Evolutionary conservation across 176 grass and related monocot genomes (phyloP).

Genomic region (Aegilops bicornis): DNA sequence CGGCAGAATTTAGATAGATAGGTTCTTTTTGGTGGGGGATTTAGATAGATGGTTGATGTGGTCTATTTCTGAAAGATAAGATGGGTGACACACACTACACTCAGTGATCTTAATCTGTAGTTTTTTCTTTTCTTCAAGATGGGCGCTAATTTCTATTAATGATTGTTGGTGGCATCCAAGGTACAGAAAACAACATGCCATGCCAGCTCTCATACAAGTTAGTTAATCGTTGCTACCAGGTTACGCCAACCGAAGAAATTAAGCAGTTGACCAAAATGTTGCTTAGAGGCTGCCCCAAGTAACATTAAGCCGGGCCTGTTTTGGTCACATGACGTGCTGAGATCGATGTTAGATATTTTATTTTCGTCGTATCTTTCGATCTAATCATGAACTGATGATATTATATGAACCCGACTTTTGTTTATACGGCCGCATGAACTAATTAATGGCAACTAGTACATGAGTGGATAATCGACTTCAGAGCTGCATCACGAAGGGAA

Average conservation of each 20-base stretch:
- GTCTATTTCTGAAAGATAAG: no score
- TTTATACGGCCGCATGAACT: no score
- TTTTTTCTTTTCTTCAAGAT: no score
- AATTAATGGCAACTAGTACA: not conserved
- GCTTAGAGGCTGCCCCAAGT: no score
- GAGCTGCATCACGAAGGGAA: not conserved
- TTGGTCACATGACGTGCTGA: not conserved
- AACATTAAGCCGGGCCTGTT: not conserved
- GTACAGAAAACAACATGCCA: not conserved
- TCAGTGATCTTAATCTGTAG: no score
- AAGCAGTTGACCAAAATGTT: not conserved
- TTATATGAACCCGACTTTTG: no score
- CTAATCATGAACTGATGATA: not conserved
- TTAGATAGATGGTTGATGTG: no score
- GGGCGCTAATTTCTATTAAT: no score
- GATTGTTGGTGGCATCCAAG: no score
- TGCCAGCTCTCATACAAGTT: not conserved
- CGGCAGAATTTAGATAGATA: no score
- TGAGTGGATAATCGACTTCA: not conserved
- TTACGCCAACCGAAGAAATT: not conserved
- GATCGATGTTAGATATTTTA: not conserved
- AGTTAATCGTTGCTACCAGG: not conserved
- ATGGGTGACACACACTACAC: no score
- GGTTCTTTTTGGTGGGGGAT: no score
- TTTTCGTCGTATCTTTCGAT: not conserved